Conservation (phyloP, 805 yeast species). For the Ogataea siamensis region DNA sequence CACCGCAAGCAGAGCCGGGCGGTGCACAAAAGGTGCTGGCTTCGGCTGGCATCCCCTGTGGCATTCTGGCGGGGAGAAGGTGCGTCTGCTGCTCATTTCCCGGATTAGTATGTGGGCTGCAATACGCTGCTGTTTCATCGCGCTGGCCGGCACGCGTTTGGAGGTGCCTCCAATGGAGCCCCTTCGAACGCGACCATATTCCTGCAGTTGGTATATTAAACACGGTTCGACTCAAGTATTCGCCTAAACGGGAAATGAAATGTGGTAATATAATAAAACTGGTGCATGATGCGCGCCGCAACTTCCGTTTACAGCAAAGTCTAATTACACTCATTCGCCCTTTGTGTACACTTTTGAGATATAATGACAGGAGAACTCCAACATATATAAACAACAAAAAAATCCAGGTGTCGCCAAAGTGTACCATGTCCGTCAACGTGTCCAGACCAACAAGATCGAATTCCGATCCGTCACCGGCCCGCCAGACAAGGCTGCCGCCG, state of each 20-base stretch:
- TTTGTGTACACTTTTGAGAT: conserved; percentile 8
- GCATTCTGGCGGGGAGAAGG: neutral
- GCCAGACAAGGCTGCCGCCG: conserved; percentile 27
- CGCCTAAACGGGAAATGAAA: conserved; percentile 4
- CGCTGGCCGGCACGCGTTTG: conserved; percentile 4
- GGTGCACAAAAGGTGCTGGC: neutral
- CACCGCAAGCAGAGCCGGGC: conserved; percentile 1
- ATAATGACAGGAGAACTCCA: conserved; percentile 7
- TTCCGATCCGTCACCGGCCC: conserved; percentile 26
- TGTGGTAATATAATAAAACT: neutral
- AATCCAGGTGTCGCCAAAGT: conserved; percentile 1
- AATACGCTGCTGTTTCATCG: conserved; percentile 1
- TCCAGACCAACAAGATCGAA: conserved; percentile 24
- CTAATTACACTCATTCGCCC: conserved; percentile 9
- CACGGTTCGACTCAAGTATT: conserved; percentile 13
- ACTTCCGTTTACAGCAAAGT: conserved; percentile 2
- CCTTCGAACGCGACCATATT: conserved; percentile 12
- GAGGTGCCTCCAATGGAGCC: conserved; percentile 4
- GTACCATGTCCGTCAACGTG: conserved; percentile 25
- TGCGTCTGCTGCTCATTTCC: conserved; percentile 6
- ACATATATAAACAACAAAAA: conserved; percentile 7
- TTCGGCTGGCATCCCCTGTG: neutral
- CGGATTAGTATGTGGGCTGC: conserved; percentile 2
- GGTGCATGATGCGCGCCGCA: conserved; percentile 1
- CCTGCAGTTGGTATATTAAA: conserved; percentile 7